Base-by-base conservation (phyloP, 2,329 filamentous ascomycete genomes). In the Colletotrichum melonis region DNA sequence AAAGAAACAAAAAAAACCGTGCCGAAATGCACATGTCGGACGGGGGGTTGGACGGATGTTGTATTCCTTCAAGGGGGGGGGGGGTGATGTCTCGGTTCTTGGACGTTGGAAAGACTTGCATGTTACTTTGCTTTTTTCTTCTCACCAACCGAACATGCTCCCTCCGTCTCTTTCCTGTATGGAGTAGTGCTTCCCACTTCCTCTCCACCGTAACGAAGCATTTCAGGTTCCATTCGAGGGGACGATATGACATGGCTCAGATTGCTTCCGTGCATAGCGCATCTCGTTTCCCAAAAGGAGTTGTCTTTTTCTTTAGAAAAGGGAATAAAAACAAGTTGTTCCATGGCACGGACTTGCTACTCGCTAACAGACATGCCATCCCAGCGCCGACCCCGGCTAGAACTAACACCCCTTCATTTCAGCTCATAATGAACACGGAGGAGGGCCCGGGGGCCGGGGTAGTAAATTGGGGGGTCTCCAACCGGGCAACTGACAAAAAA, bases 381-480 rank as follows among this genome's bases (percentile, higher is more conserved):
- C 28, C n/a, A 22, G 38, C 30, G 49, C 24, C 32, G n/a, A 32
- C 35, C 46, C 42, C 57, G 58, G 32, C 24, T 22, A 19, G n/a
- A 35, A 26, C 6, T n/a, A 22, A 6, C 32, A 42, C 58, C 67
- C 62, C 28, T 70, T 70, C 63, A 70, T 67, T 70, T 70, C 35
- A 54, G 46, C 54, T 69, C 30, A 42, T 46, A n/a, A 66, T 59
- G 7, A 59, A 38, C n/a, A 30, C 24, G 58, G 60, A 59, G 38
- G 42, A 66, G 30, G 28, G 28, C 12, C 22, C 7, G 26, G 14
- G 42, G 19, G 42, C 14, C 6, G n/a, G 24, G 38, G 14, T 7
- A 5, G 14, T 14, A 16, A 6, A 42, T 2, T 16, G 14, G 6
- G 38, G 14, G 5, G 30, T 32, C 38, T 42, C 38, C 38, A 19